These are phyloP conservation scores for Debaryomyces udenii DNA, from an alignment of 1,139 yeast species.

Conservation along the genomic window DNA sequence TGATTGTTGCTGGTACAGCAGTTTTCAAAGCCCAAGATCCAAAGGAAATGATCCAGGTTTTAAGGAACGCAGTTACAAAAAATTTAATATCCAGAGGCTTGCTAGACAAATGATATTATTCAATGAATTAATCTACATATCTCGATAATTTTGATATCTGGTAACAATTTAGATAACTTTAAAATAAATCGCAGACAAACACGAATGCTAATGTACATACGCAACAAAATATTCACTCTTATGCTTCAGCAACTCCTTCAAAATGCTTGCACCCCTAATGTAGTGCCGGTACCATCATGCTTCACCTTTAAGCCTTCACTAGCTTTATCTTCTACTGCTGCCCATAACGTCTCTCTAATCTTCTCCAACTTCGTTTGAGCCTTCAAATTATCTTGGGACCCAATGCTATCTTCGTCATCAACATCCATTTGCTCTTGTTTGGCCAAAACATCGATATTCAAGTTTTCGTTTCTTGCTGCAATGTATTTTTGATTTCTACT, in stretches of 20 bases:
- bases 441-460: constrained; percentile 51
- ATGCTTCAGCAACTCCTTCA: constrained; percentile 18
- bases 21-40: constrained; percentile 87
- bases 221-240: constrained; percentile 4
- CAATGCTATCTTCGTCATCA: constrained; percentile 35
- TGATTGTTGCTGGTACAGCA: constrained; percentile 96
- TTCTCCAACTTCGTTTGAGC: constrained; percentile 40
- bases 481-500: constrained; percentile 78
- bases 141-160: too few species aligned
- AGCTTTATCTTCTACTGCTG: constrained; percentile 58
- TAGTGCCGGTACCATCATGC: constrained; percentile 72
- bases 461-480: constrained; percentile 53
- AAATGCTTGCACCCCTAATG: constrained; percentile 72
- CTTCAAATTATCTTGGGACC: constrained; percentile 18
- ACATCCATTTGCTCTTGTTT: constrained; percentile 54
- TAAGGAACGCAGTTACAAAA: constrained; percentile 62
- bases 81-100: constrained; percentile 33
- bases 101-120: constrained; percentile 15
- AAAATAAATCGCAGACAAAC: constrained; percentile 6
- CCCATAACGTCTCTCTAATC: constrained; percentile 70
- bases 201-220: constrained; percentile 8
- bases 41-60: constrained; percentile 63
- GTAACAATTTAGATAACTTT: neutral
- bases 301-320: constrained; percentile 46
- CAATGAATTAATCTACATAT: too few species aligned